Evolutionary conservation across 306 rosid genomes (phyloP).

Genomic region (Fragaria nilgerrensis): DNA sequence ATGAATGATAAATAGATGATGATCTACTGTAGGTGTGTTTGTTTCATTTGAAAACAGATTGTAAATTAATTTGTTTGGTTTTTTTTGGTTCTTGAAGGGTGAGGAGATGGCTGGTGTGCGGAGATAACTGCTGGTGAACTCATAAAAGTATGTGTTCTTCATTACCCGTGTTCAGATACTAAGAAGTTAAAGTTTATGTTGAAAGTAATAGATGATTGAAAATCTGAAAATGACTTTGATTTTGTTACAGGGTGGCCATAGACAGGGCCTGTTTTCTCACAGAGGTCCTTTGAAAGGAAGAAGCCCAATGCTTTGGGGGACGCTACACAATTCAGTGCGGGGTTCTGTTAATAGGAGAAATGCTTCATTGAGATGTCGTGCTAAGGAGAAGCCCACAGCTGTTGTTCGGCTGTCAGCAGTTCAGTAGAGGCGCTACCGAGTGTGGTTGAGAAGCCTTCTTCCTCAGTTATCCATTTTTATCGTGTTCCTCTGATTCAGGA

Average conservation of each 20-base stretch:
- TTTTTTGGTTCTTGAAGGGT: not conserved
- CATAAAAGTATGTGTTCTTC: constrained; percentile 39
- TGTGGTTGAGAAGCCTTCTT: constrained; percentile 46
- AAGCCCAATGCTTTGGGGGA: constrained; percentile 51
- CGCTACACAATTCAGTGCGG: constrained; percentile 9
- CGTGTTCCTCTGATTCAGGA: constrained; percentile 70
- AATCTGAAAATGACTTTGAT: not conserved
- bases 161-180: not conserved
- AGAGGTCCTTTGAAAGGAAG: constrained; percentile 36
- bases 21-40: not conserved
- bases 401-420: constrained; percentile 45
- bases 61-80: not conserved
- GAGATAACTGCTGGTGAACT: constrained; percentile 56
- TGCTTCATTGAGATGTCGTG: constrained; percentile 44
- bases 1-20: not conserved
- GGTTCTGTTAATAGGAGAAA: constrained; percentile 22
- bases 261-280: constrained; percentile 39
- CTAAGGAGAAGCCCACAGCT: constrained; percentile 49
- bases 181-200: not conserved
- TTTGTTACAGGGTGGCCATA: constrained; percentile 50
- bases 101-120: constrained; percentile 41
- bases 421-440: constrained; percentile 41
- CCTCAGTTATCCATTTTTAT: constrained; percentile 57
- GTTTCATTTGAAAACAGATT: not conserved
- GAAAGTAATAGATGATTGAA: not conserved